Percentiles rank a stretch among this genome's conserved stretches.
Conservation (phyloP, 108 stramenopile genomes). For the Skeletonema marinoi region DNA sequence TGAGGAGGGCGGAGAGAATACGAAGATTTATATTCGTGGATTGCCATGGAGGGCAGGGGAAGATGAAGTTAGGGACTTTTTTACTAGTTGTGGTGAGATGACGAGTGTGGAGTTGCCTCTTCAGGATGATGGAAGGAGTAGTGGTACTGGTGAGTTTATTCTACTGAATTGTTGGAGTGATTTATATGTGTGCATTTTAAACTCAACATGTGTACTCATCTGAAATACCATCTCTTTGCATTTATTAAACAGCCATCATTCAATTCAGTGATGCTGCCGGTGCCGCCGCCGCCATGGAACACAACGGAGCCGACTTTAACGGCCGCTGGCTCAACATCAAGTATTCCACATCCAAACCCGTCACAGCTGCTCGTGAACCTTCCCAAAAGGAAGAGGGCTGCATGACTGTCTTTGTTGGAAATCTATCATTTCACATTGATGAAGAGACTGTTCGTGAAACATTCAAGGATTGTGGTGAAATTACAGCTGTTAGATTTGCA, state of each 20-base stretch:
- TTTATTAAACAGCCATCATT: conserved; percentile 68
- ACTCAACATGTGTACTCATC: neutral
- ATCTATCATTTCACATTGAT: conserved; percentile 93
- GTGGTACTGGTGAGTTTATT: conserved; percentile 56
- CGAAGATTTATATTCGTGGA: conserved; percentile 90
- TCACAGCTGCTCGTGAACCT: conserved; percentile 54
- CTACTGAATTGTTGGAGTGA: neutral
- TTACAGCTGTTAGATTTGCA: conserved; percentile 89
- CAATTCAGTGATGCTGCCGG: conserved; percentile 63
- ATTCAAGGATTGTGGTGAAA: conserved; percentile 93
- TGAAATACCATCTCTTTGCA: neutral
- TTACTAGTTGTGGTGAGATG: conserved; percentile 82
- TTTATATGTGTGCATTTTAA: neutral
- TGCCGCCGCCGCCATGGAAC: conserved; percentile 80
- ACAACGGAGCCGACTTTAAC: conserved; percentile 90
- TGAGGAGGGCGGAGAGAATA: conserved; percentile 33
- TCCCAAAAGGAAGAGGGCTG: conserved; percentile 86
- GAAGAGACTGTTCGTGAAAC: conserved; percentile 87
- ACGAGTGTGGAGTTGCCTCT: conserved; percentile 82
- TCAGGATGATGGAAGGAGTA: conserved; percentile 83
- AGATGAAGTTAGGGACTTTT: conserved; percentile 90
- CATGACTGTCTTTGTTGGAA: conserved; percentile 95
- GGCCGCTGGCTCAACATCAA: conserved; percentile 73
- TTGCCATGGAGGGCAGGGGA: conserved; percentile 93
- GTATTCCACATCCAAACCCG: conserved; percentile 62